Percentiles rank a stretch among this genome's conserved stretches.
phyloP scores from a whole-genome alignment of 2,329 filamentous ascomycete genomes.

The Orbilia quercus region DNA sequence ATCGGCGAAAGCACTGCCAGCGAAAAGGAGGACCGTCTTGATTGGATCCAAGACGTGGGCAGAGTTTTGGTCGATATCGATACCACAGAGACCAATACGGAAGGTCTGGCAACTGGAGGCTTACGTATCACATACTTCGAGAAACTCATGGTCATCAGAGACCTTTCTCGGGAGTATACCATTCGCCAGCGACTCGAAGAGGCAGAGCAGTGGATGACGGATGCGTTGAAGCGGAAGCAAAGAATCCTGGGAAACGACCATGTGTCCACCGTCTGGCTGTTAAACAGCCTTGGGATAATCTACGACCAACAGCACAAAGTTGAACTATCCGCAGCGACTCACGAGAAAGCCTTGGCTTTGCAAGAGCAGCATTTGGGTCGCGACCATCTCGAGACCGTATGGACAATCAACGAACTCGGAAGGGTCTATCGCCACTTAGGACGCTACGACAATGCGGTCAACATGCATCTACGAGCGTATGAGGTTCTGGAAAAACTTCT shows the following conservation, averaged over 20 bases:
- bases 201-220: conserved; percentile 38
- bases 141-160: conserved; percentile 55
- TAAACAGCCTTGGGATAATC: conserved; percentile 55
- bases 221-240: conserved; percentile 26
- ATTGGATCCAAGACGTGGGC: conserved; percentile 41
- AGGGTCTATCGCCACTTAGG: conserved; percentile 49
- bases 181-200: conserved; percentile 32
- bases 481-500: conserved; percentile 11
- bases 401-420: conserved; percentile 56
- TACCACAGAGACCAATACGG: conserved; percentile 11
- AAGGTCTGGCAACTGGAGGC: conserved; percentile 1
- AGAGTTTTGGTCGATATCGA: conserved; percentile 36
- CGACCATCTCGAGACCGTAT: conserved; percentile 39
- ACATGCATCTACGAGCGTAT: conserved; percentile 47
- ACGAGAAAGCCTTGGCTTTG: conserved; percentile 45
- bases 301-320: conserved; percentile 55
- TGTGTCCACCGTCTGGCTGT: conserved; percentile 43
- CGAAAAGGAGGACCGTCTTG: conserved; percentile 31
- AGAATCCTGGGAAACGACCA: conserved; percentile 15
- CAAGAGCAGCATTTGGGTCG: conserved; percentile 16
- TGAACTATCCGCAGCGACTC: conserved; percentile 32
- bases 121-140: conserved; percentile 51
- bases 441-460: conserved; percentile 40
- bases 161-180: conserved; percentile 55
- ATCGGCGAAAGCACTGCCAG: neutral